These are phyloP conservation scores for Galeopsis tetrahit DNA, from an alignment of 257 asterid genomes.

Conservation along the genomic window DNA sequence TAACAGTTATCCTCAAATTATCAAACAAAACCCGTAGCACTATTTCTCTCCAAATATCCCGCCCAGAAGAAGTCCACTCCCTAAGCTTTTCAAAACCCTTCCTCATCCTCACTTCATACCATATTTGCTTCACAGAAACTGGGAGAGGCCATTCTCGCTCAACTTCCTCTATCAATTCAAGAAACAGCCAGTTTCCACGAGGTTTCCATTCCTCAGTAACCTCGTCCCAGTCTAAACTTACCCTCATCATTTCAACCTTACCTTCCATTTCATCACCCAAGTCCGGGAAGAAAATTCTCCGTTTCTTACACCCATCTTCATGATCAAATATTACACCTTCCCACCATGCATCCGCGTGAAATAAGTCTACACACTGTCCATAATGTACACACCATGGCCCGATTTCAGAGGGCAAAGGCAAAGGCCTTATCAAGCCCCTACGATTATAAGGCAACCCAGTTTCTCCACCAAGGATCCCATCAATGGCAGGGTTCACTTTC, in stretches of 20 bases:
- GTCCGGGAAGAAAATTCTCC: slow-evolving; percentile 85
- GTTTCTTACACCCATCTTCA: slow-evolving; percentile 49
- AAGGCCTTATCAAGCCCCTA: slow-evolving; percentile 79
- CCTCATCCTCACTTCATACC: slow-evolving; percentile 77
- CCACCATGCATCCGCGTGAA: slow-evolving; percentile 83
- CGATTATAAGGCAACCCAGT: slow-evolving; percentile 13
- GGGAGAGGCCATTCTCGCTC: slow-evolving; percentile 56
- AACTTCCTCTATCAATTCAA: slow-evolving; percentile 64
- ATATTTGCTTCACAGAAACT: slow-evolving; percentile 78
- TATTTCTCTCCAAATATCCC: slow-evolving; percentile 58
- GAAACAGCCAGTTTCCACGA: slow-evolving; percentile 77
- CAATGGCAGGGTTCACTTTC: slow-evolving; percentile 52
- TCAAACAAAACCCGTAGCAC: slow-evolving; percentile 53
- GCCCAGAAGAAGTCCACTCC: slow-evolving; percentile 66
- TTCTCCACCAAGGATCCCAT: slow-evolving; percentile 43
- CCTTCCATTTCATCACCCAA: slow-evolving; percentile 79
- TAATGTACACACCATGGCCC: slow-evolving; percentile 46
- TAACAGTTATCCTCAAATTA: slow-evolving; percentile 45
- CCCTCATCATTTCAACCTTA: slow-evolving; percentile 46
- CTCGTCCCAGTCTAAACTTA: slow-evolving; percentile 84
- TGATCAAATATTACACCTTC: slow-evolving; percentile 89
- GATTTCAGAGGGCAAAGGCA: slow-evolving; percentile 42
- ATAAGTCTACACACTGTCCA: slow-evolving; percentile 77
- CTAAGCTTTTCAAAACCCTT: slow-evolving; percentile 44
- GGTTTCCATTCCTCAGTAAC: slow-evolving; percentile 62